Evolutionary conservation across 495 filamentous ascomycete genomes (phyloP).

Genomic region (Talaromyces adpressus): DNA sequence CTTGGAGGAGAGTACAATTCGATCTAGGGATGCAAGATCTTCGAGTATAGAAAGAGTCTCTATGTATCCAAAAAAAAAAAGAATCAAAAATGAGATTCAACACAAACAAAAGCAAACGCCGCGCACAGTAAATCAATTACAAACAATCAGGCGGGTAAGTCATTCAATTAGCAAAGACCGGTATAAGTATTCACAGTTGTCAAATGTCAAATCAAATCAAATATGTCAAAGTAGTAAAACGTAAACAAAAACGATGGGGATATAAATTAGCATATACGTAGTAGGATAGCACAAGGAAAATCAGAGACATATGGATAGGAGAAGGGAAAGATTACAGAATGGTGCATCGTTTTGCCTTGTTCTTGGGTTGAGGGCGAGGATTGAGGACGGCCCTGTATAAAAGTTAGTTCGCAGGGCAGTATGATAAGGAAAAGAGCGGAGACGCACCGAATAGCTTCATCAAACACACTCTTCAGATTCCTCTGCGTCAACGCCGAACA

Average conservation of each 20-base stretch:
- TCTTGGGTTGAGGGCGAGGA: constrained; percentile 57
- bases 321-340: constrained; percentile 52
- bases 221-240: neutral
- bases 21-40: neutral
- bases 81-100: too few species aligned
- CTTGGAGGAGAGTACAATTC: neutral
- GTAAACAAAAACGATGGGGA: constrained; percentile 3
- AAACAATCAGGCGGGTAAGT: neutral
- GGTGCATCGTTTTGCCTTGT: constrained; percentile 66
- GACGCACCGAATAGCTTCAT: constrained; percentile 86
- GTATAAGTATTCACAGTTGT: constrained; percentile 3
- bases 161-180: neutral
- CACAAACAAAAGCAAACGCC: neutral
- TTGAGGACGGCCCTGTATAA: constrained; percentile 68
- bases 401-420: neutral
- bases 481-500: constrained; percentile 97
- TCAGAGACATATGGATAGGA: neutral
- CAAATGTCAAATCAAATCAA: neutral
- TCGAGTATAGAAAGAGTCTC: neutral
- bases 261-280: constrained; percentile 5
- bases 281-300: neutral
- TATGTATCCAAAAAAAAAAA: neutral
- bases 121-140: neutral
- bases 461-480: constrained; percentile 95
- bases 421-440: neutral